A percentile compares a stretch with the other conserved stretches of the same genome.
Conservation (phyloP, 768 basidiomycete species). For the Cyathus striatus region DNA sequence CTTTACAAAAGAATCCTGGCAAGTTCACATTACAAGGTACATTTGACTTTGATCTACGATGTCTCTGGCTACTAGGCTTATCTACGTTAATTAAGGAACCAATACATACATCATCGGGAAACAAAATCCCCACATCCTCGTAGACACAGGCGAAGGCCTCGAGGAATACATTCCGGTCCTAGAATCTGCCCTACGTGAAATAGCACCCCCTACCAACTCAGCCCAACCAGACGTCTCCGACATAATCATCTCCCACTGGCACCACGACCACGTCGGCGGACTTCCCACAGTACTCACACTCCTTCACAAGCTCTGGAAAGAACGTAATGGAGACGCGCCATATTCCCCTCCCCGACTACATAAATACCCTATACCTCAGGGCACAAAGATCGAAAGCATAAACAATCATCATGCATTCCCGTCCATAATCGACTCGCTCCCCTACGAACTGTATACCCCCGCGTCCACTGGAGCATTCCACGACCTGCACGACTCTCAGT, state of each 20-base stretch:
- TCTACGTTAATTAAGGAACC: constrained; percentile 53
- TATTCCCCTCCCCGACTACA: constrained; percentile 71
- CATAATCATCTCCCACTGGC: constrained; percentile 89
- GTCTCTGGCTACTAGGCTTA: too few relatives aligned
- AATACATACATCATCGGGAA: constrained; percentile 84
- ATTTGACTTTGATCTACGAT: too few relatives aligned
- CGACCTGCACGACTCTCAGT: constrained; percentile 53
- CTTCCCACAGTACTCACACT: constrained; percentile 65
- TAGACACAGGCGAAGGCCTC: constrained; percentile 81
- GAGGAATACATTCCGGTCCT: constrained; percentile 66
- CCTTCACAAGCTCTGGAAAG: constrained; percentile 59
- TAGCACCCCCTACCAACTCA: constrained; percentile 24
- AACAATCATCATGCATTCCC: constrained; percentile 23
- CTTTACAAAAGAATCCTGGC: constrained; percentile 65
- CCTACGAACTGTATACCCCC: constrained; percentile 41
- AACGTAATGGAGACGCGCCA: constrained; percentile 34
- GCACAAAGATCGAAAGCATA: too few relatives aligned
- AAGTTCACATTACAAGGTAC: constrained; percentile 84
- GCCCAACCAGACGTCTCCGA: constrained; percentile 67
- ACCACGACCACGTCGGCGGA: constrained; percentile 82
- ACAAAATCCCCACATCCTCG: constrained; percentile 65
- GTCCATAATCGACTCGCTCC: constrained; percentile 33
- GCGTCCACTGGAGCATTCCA: constrained; percentile 45
- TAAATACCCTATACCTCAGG: constrained; percentile 51
- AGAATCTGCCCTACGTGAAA: constrained; percentile 48